Conservation (phyloP, 805 yeast species). For the Candida patagonica region DNA sequence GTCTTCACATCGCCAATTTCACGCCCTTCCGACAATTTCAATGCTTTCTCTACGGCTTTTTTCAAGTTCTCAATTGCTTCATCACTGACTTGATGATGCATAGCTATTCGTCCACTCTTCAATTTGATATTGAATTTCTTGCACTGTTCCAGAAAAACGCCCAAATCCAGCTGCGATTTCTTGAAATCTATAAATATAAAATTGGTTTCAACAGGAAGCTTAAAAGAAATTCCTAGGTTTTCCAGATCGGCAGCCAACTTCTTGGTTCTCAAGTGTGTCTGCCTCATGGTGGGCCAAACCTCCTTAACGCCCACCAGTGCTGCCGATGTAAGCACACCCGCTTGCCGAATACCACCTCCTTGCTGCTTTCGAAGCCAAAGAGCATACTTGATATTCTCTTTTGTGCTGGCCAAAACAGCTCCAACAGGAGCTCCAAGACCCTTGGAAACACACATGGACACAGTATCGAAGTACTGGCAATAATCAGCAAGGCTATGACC, state of each 20-base stretch:
- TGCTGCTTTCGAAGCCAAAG: constrained; percentile 83
- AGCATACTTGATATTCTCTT: constrained; percentile 52
- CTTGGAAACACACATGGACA: constrained; percentile 84
- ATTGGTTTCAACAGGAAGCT: constrained; percentile 74
- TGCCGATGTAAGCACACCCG: constrained; percentile 74
- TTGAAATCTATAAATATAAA: constrained; percentile 74
- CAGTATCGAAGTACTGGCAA: constrained; percentile 75
- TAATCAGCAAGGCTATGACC: constrained; percentile 61
- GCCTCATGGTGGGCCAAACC: constrained; percentile 48
- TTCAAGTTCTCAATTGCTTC: constrained; percentile 39
- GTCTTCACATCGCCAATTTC: too few relatives aligned
- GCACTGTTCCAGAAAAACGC: constrained; percentile 44
- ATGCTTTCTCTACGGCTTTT: background rate
- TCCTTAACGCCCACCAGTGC: constrained; percentile 68
- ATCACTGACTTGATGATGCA: constrained; percentile 59
- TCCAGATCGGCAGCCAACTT: constrained; percentile 33
- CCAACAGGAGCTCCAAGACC: constrained; percentile 93
- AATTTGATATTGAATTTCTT: constrained; percentile 51
- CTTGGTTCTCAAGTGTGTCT: constrained; percentile 42
- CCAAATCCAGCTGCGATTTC: constrained; percentile 47
- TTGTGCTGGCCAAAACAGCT: constrained; percentile 66
- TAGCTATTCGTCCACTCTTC: constrained; percentile 68
- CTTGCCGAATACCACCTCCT: constrained; percentile 91
- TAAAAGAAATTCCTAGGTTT: constrained; percentile 41
- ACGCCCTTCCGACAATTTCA: too few relatives aligned